Base-by-base conservation (phyloP, 352 stramenopile genomes). In the Elongisporangium prolatum region DNA sequence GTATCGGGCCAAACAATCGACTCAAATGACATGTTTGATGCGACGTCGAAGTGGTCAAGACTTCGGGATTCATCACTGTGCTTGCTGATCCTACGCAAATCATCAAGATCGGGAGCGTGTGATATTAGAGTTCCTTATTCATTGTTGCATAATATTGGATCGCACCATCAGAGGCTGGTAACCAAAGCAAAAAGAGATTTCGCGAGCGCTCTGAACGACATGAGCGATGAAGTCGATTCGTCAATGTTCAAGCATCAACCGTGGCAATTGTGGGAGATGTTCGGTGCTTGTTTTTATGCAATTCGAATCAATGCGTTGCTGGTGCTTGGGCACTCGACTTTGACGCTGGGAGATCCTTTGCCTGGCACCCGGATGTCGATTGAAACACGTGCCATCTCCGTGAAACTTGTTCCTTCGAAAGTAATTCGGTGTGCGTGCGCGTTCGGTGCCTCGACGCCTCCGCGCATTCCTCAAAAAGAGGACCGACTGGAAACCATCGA, bases 221-320 rank as follows among this genome's bases (percentile, higher is more conserved):
- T 40, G 8, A 5, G 28, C 14, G 28, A 40, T 5, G 5, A 8
- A 8, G 13, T 10, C 5, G 44, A 69, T 21, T 14, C 6, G 48
- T 59, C 13, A 1, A 24, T 0, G 11, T 58, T 53, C 50, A 58
- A 38, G n/a, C n/a, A n/a, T n/a, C n/a, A n/a, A n/a, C 2, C 28
- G 14, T 64, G 59, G 55, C 54, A 57, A 28, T 58, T 13, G 6
- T 61, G 55, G 55, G 58, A 65, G 25, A 64, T 70, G 13, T 68
- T 77, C 25, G 69, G 69, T 64, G 54, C 65, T 64, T 71, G 57
- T 17, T 70, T 77, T 24, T 70, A 77, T 69, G 62, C 59, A 40
- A 49, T 74, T 47, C 61, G 57, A 74, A 72, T 78, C 22, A 68
- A 72, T 60, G 63, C 58, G 24, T 65, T 68, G 48, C 21, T 70